Evolutionary conservation across 148 eudicot species (phyloP).

Genomic region (Silene latifolia): DNA sequence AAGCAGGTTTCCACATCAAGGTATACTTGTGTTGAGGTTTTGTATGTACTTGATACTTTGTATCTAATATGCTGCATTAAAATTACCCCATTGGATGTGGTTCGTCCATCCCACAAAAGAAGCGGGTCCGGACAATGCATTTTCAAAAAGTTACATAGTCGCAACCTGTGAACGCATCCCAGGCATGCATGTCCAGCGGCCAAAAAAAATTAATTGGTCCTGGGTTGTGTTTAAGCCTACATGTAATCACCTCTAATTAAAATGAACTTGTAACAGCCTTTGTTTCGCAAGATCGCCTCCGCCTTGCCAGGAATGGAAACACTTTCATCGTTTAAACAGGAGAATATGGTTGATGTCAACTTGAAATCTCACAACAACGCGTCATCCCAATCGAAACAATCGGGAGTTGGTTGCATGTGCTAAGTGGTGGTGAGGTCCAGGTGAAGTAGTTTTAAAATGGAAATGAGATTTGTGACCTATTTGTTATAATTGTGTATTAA

Average conservation of each 20-base stretch:
- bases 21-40: conserved; percentile 24
- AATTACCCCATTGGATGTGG: too few relatives aligned
- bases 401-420: conserved; percentile 82
- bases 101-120: too few relatives aligned
- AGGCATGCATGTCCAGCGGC: too few relatives aligned
- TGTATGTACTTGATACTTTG: not conserved
- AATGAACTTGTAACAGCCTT: conserved; percentile 49
- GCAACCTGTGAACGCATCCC: too few relatives aligned
- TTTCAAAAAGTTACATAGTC: too few relatives aligned
- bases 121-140: too few relatives aligned
- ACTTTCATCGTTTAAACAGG: conserved; percentile 70
- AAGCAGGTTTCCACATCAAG: conserved; percentile 93
- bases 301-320: conserved; percentile 88
- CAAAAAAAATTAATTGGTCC: too few relatives aligned
- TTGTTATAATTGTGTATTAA: not conserved
- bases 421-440: conserved; percentile 23
- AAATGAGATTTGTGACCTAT: not conserved
- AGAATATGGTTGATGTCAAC: conserved; percentile 91
- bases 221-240: too few relatives aligned
- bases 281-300: conserved; percentile 83
- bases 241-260: not conserved
- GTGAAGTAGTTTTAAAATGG: conserved; percentile 5
- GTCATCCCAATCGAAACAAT: conserved; percentile 59
- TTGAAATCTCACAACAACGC: conserved; percentile 49
- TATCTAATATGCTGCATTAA: not conserved